A percentile compares a stretch with the other conserved stretches of the same genome.
Evolutionary conservation across 2,329 filamentous ascomycete genomes (phyloP).

Genomic region (Neonectria magnoliae): DNA sequence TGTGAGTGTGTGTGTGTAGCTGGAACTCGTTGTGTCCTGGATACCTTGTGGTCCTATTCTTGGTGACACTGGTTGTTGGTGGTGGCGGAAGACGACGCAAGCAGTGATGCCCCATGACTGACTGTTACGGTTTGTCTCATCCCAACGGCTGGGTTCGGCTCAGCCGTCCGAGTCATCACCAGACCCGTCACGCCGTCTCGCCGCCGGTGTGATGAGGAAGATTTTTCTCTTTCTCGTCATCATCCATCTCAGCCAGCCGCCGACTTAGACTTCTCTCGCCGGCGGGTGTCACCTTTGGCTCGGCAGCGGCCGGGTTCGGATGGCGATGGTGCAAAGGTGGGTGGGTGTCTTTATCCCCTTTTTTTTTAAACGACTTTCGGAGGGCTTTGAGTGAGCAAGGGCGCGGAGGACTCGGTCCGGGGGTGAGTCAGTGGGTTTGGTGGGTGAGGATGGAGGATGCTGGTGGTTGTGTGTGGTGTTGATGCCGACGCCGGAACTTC

Average conservation of each 20-base stretch:
- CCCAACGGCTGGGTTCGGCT: constrained; percentile 13
- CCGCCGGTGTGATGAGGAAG: not conserved
- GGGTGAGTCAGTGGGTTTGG: not conserved
- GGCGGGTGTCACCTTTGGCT: not conserved
- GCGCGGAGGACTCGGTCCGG: not conserved
- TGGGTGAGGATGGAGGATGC: not conserved
- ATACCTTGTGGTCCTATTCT: not conserved
- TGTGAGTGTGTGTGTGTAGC: not conserved
- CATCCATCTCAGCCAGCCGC: not conserved
- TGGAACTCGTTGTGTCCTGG: not conserved
- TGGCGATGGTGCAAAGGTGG: not conserved
- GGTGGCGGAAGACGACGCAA: not conserved
- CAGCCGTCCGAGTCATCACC: constrained; percentile 8
- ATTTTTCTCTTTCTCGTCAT: not conserved
- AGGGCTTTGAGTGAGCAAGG: not conserved
- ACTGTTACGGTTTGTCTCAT: constrained; percentile 7
- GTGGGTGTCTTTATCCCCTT: not conserved
- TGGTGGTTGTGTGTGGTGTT: not conserved
- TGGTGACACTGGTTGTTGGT: not conserved
- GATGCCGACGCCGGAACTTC: not conserved
- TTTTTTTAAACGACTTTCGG: not conserved
- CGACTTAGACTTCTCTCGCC: not conserved
- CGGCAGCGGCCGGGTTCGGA: not conserved
- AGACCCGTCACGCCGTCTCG: constrained; percentile 27
- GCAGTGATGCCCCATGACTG: constrained; percentile 18